These are phyloP conservation scores for Neurospora intermedia DNA, from an alignment of 495 filamentous ascomycete genomes.

Conservation along the genomic window DNA sequence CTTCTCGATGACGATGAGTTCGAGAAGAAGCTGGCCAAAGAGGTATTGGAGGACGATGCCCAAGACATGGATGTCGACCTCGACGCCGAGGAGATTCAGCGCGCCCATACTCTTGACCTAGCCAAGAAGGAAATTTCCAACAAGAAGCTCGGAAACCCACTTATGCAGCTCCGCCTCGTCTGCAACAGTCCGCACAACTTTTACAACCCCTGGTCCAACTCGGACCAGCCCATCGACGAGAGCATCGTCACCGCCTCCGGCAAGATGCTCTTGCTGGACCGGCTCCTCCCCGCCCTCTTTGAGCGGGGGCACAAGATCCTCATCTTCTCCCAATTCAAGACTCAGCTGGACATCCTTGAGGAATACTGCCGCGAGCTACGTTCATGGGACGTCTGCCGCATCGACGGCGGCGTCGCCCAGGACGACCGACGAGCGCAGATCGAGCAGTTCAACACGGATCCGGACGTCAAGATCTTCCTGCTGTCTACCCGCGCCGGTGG, in stretches of 20 bases:
- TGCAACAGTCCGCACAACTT: constrained; percentile 96
- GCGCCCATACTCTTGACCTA: constrained; percentile 61
- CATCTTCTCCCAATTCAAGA: constrained; percentile 95
- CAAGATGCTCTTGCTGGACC: constrained; percentile 91
- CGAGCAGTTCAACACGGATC: constrained; percentile 66
- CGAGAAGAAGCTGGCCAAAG: constrained; percentile 53
- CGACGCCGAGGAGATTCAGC: constrained; percentile 51
- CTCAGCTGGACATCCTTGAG: constrained; percentile 81
- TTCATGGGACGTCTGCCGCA: constrained; percentile 73
- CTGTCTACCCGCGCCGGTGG: constrained; percentile 86
- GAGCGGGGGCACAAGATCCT: constrained; percentile 74
- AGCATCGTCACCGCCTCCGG: constrained; percentile 74
- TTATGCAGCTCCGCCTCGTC: constrained; percentile 84
- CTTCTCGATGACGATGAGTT: constrained; percentile 68
- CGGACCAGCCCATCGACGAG: constrained; percentile 53
- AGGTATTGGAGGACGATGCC: constrained; percentile 42
- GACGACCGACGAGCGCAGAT: constrained; percentile 75
- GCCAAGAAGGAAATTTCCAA: constrained; percentile 74
- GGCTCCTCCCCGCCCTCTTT: constrained; percentile 69
- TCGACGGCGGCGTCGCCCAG: constrained; percentile 81
- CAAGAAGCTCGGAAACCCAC: constrained; percentile 91
- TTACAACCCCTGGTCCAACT: constrained; percentile 73
- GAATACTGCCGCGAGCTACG: constrained; percentile 68
- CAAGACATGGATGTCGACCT: constrained; percentile 32
- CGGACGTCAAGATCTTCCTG: constrained; percentile 67